Percentiles rank a stretch among this genome's conserved stretches.
Conservation (phyloP, 768 basidiomycete species). For the Jaapia argillacea region DNA sequence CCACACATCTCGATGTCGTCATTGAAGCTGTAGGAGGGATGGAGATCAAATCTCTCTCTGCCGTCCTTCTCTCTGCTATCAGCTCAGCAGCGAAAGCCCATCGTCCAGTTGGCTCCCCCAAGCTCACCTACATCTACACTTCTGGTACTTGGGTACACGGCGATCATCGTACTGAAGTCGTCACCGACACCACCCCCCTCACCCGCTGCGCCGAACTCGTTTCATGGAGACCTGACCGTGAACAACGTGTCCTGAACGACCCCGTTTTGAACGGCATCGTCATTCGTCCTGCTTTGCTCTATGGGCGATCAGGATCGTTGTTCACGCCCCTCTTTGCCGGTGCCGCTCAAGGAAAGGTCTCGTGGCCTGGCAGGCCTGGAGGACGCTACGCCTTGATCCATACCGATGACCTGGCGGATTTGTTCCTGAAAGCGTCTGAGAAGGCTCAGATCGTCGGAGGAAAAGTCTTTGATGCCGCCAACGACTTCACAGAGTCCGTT, state of each 20-base stretch:
- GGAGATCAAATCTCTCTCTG: conserved; percentile 11
- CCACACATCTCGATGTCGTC: conserved; percentile 23
- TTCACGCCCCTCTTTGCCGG: conserved; percentile 21
- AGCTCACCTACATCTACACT: conserved; percentile 34
- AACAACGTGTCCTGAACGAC: conserved; percentile 21
- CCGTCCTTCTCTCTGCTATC: conserved; percentile 15
- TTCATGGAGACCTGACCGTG: conserved; percentile 23
- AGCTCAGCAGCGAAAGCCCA: conserved; percentile 14
- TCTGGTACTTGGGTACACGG: conserved; percentile 36
- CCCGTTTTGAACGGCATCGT: conserved; percentile 31
- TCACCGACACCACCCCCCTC: conserved; percentile 26
- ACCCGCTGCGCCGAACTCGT: conserved; percentile 14
- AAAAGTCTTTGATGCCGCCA: conserved; percentile 4
- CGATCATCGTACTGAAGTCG: conserved; percentile 21
- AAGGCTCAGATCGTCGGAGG: conserved; percentile 24
- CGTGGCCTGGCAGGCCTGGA: conserved; percentile 25
- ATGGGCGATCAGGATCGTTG: conserved; percentile 31
- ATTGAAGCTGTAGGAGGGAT: conserved; percentile 23
- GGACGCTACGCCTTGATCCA: conserved; percentile 27
- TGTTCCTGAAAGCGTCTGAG: conserved; percentile 31
- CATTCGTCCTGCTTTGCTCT: conserved; percentile 31
- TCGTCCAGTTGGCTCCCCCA: too few relatives aligned
- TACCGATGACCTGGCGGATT: conserved; percentile 34
- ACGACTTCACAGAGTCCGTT: background rate
- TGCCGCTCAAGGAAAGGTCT: conserved; percentile 20